Evolutionary conservation across 805 yeast species (phyloP), one percentile per base, ranked within the genome.

Genomic region (Hanseniaspora hatyaiensis): DNA sequence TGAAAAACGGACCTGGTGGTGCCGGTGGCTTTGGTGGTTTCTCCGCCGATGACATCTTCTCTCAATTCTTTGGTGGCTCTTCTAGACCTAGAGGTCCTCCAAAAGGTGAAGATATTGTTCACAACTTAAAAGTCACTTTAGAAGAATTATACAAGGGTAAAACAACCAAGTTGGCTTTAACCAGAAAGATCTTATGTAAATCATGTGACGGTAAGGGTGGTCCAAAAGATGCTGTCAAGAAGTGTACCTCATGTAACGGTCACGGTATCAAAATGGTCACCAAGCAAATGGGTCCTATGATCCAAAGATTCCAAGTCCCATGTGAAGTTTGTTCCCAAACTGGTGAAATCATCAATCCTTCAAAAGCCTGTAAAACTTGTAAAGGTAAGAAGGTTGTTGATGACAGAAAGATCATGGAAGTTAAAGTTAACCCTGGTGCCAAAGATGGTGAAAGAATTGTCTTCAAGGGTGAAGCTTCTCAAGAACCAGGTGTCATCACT

Each of bases 251-350:
- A 33, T 92, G 99, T 79, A 75, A 77, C 61, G 99, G 99, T 67
- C 74, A 75, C 58, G 99, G 99, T 75, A 68, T 81, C 65, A 84
- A 77, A 67, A 81, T 89, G 55, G 82, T 87, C 55, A 85, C 96
- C 46, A 83, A 95, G 72, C 97, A 92, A 69, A 88, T 92, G 96
- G 99, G 99, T 58, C 96, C 95, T 55, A 86, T 92, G 88, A 83
- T 92, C 60, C 99, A 92, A 72, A 83, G 96, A 74, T 84, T 84
- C 78, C 97, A 92, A 71, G 78, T 94, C 39, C 79, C 78, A 47
- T 92, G 99, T 82, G 89, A 83, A 57, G 80, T 68, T 51, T 92
- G 99, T 78, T 69, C 77, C 55, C 98, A 97, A 63, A 73, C 81
- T 51, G 99, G 99, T 64, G 89, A 82, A 65, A 82, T 81, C 54